Base-by-base conservation (phyloP, 768 basidiomycete species). In the Hydnomerulius pinastri region DNA sequence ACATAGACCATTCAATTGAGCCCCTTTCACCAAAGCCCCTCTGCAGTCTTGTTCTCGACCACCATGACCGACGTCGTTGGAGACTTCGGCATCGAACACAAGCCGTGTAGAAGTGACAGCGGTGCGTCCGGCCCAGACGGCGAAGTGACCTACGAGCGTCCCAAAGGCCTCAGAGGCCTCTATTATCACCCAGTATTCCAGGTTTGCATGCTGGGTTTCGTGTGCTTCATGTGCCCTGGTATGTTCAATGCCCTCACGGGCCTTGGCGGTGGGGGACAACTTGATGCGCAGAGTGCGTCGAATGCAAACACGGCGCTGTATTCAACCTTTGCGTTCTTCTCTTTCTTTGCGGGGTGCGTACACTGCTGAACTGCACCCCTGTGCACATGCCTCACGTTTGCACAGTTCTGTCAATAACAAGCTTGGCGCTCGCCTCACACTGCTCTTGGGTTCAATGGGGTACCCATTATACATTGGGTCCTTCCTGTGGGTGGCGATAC, bases 231-330 rank as follows among this genome's bases (percentile, higher is more conserved):
- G 81, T 55, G 72, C 48, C 71, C 70, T 65, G 89, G 90, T 50
- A 77, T 90, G 49, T 92, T 88, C 71, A 92, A 91, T 60, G 83
- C 89, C 0, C 72, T 91, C 60, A 86, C 81, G 48, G 89, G 90
- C 29, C 76, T 94, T 38, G 91, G 92, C 4, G 90, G 78, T 37
- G 90, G 87, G 36, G 91, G 91, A 0, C 86, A 87, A 67, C 61
- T 89, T 35, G 82, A 87, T 57, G 45, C 78, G 4, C 74, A 71
- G 2, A 86, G 80, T 7, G 78, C 77, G 61, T 84, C 87, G 9
- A 88, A 90, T 58, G 77, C 86, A 3, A 89, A 81, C 56, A 70
- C 82, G 0, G 80, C 85, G 1, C 64, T 90, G 5, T 91, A 92
- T 54, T 65, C 81, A 1, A 79, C 78, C 8, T 85, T 86, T 59